These are phyloP conservation scores for Talaromyces funiculosus DNA, from an alignment of 2,329 filamentous ascomycete species.

Conservation along the genomic window DNA sequence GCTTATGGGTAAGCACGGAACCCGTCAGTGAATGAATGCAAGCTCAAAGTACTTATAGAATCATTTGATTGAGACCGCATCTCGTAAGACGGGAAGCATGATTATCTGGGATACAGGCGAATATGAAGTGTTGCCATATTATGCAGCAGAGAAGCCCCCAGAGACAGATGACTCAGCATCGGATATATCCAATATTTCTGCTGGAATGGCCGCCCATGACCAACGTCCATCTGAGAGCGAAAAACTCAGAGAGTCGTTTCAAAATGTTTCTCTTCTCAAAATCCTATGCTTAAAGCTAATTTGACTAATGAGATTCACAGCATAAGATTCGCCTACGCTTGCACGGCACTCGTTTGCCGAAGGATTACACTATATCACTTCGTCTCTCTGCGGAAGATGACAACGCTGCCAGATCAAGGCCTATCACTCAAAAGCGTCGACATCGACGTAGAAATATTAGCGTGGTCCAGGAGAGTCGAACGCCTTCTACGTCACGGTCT, in stretches of 20 bases:
- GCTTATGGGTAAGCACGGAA: slow-evolving; percentile 47
- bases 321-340: slow-evolving; percentile 55
- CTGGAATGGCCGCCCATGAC: neutral
- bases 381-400: slow-evolving; percentile 42
- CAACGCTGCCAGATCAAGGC: slow-evolving; percentile 11
- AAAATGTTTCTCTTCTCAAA: slow-evolving; percentile 28
- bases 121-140: slow-evolving; percentile 50
- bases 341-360: slow-evolving; percentile 50
- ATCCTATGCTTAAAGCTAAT: neutral
- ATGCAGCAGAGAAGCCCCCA: slow-evolving; percentile 27
- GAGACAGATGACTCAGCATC: slow-evolving; percentile 33
- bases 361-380: slow-evolving; percentile 49
- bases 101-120: slow-evolving; percentile 60
- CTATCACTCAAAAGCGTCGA: slow-evolving; percentile 18
- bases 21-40: neutral
- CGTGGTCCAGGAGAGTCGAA: slow-evolving; percentile 2
- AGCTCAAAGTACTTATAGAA: slow-evolving; percentile 38
- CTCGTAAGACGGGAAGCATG: slow-evolving; percentile 50
- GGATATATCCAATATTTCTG: slow-evolving; percentile 16
- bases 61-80: slow-evolving; percentile 56
- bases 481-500: slow-evolving; percentile 20
- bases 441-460: slow-evolving; percentile 17
- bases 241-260: slow-evolving; percentile 50
- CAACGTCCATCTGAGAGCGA: slow-evolving; percentile 27
- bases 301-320: slow-evolving; percentile 15